Conservation (phyloP, 2,329 filamentous ascomycete species). For the Dothideomycetes sp. region DNA sequence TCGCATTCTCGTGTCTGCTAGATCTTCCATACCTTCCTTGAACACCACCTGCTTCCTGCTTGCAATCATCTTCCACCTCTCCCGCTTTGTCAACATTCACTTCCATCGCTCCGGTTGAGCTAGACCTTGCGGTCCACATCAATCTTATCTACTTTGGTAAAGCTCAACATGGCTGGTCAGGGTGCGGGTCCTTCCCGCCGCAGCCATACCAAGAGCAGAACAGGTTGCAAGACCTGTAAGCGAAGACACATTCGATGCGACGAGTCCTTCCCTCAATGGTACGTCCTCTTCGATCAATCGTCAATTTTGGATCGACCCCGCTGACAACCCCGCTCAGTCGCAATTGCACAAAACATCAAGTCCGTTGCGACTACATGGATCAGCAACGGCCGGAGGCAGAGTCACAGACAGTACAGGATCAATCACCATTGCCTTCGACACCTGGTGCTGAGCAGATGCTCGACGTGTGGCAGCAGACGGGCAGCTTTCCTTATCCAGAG, state of each 20-base stretch:
- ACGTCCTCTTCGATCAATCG: constrained; percentile 25
- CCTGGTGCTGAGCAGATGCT: constrained; percentile 75
- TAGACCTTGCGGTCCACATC: too few species aligned
- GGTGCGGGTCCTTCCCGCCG: constrained; percentile 83
- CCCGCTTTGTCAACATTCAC: too few species aligned
- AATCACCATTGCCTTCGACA: constrained; percentile 68
- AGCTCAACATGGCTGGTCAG: constrained; percentile 67
- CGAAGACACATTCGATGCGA: constrained; percentile 95
- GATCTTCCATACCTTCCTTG: constrained; percentile 9
- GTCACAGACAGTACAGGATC: constrained; percentile 42
- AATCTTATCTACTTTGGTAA: too few species aligned
- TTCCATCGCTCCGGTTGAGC: too few species aligned
- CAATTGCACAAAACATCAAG: constrained; percentile 98
- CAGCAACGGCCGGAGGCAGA: constrained; percentile 57
- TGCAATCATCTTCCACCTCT: background rate
- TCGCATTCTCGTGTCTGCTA: constrained; percentile 6
- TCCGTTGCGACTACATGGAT: constrained; percentile 96
- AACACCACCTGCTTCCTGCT: background rate
- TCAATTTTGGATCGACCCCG: constrained; percentile 2
- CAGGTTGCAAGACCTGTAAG: constrained; percentile 98
- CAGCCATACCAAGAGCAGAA: constrained; percentile 97
- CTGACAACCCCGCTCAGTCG: constrained; percentile 48
- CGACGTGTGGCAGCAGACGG: constrained; percentile 73
- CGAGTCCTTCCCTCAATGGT: constrained; percentile 97
- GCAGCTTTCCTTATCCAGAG: constrained; percentile 75